Conservation (phyloP, 2,329 filamentous ascomycete species). For the Colletotrichum lupini region DNA sequence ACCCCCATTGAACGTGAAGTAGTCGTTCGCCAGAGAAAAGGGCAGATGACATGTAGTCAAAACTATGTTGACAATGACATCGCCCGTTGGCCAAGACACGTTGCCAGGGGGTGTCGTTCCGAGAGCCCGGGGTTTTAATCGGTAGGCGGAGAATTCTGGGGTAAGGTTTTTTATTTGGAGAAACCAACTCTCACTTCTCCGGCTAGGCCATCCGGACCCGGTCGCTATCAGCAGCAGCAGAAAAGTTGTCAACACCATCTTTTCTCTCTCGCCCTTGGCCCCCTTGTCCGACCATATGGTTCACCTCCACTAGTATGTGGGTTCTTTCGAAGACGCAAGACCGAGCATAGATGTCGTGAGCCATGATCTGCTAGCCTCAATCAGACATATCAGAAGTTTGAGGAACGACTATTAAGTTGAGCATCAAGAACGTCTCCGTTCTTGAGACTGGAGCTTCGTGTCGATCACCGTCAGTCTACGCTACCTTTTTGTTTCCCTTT, state of each 20-base stretch:
- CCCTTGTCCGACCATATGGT: conserved; percentile 32
- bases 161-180: conserved; percentile 23
- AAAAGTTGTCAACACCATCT: conserved; percentile 29
- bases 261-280: background rate
- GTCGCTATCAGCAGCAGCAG: conserved; percentile 12
- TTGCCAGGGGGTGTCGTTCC: conserved; percentile 5
- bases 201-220: conserved; percentile 23
- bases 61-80: background rate
- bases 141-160: conserved; percentile 27
- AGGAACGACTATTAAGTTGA: conserved; percentile 32
- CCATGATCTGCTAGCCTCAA: conserved; percentile 30
- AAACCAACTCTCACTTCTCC: background rate
- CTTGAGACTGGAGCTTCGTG: background rate
- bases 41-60: conserved; percentile 4
- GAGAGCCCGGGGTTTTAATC: background rate
- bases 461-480: conserved; percentile 7
- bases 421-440: background rate
- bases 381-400: conserved; percentile 19
- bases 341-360: conserved; percentile 33
- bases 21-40: background rate
- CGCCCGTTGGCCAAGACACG: background rate
- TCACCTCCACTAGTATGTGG: conserved; percentile 35
- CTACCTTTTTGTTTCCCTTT: background rate
- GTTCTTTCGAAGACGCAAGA: conserved; percentile 34
- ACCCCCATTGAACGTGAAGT: background rate